These are phyloP conservation scores for Metschnikowia bowlesiae DNA, from an alignment of 805 yeast genomes.

Conservation along the genomic window DNA sequence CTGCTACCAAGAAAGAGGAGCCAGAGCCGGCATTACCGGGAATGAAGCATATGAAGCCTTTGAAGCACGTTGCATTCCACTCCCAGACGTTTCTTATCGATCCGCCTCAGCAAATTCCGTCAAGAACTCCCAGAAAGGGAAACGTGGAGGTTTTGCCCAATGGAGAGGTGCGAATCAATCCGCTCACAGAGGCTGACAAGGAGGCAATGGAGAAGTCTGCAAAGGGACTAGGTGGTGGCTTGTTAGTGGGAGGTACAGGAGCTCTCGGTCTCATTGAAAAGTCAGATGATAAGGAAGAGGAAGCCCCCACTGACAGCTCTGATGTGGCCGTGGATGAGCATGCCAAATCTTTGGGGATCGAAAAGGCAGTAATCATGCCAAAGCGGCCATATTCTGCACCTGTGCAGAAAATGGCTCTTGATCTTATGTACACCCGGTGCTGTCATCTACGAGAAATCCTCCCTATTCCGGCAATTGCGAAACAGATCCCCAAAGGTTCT, in stretches of 20 bases:
- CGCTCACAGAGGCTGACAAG: conserved; percentile 52
- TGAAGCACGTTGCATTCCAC: conserved; percentile 42
- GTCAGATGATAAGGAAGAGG: conserved; percentile 8
- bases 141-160: conserved; percentile 56
- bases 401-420: conserved; percentile 49
- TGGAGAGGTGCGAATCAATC: conserved; percentile 51
- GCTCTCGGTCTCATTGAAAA: conserved; percentile 45
- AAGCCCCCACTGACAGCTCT: background rate
- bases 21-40: background rate
- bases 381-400: conserved; percentile 27
- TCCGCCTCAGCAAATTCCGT: conserved; percentile 88
- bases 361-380: conserved; percentile 10
- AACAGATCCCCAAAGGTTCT: conserved; percentile 75
- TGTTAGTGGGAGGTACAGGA: conserved; percentile 78
- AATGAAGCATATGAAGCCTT: conserved; percentile 26
- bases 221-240: conserved; percentile 52
- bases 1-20: background rate
- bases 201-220: conserved; percentile 36
- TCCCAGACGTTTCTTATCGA: conserved; percentile 39
- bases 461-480: conserved; percentile 85
- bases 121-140: conserved; percentile 76
- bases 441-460: conserved; percentile 88
- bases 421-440: conserved; percentile 81
- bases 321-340: conserved; percentile 11
- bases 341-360: conserved; percentile 13